These are phyloP conservation scores for Castanopsis chinensis DNA, from an alignment of 306 rosid species.

Conservation along the genomic window DNA sequence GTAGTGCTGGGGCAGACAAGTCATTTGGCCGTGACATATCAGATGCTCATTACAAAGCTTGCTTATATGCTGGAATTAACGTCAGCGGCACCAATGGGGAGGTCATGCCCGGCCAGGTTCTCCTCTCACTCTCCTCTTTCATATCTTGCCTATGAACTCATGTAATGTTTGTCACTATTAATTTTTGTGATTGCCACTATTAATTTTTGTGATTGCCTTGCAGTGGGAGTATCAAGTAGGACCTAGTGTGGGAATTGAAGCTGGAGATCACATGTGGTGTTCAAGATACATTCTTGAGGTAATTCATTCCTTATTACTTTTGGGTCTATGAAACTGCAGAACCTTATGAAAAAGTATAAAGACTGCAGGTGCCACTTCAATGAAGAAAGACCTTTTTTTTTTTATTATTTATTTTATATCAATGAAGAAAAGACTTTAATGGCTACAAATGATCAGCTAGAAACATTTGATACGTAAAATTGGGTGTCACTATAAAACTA, in stretches of 20 bases:
- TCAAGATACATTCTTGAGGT: slow-evolving; percentile 98
- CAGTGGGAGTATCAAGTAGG: slow-evolving; percentile 99
- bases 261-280: slow-evolving; percentile 87
- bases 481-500: not conserved
- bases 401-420: too few relatives aligned
- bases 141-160: slow-evolving; percentile 16
- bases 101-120: slow-evolving; percentile 99
- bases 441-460: too few relatives aligned
- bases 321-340: not conserved
- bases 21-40: slow-evolving; percentile 98
- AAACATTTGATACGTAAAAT: not conserved
- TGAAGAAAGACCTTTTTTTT: not conserved
- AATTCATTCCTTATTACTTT: slow-evolving; percentile 33
- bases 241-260: slow-evolving; percentile 97
- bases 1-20: slow-evolving; percentile 93
- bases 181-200: slow-evolving; percentile 16
- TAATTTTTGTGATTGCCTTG: slow-evolving; percentile 27
- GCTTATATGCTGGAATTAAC: slow-evolving; percentile 94
- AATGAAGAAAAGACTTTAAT: not conserved
- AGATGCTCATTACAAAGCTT: slow-evolving; percentile 99
- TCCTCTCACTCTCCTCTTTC: slow-evolving; percentile 21
- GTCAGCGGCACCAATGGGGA: slow-evolving; percentile 98
- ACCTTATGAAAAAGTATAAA: not conserved
- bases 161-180: slow-evolving; percentile 17
- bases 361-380: not conserved